Conservation (phyloP, 2,329 filamentous ascomycete species). For the Penicillium sp. region DNA sequence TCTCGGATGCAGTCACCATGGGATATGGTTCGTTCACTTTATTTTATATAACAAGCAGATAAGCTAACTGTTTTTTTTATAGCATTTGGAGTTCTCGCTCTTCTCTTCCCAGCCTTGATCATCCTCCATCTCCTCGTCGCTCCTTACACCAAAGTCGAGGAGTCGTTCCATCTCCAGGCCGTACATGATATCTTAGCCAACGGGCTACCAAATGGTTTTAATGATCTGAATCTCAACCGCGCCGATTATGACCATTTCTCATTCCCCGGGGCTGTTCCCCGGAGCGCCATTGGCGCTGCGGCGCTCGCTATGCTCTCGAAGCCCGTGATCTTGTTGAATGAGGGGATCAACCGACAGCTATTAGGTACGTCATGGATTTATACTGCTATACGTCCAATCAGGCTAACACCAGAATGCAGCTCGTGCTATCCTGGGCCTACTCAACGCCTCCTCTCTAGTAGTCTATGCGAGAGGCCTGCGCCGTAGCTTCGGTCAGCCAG, state of each 20-base stretch:
- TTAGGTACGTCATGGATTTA: constrained; percentile 45
- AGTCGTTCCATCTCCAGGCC: constrained; percentile 97
- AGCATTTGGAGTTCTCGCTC: constrained; percentile 45
- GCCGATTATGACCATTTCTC: constrained; percentile 80
- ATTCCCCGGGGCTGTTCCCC: constrained; percentile 87
- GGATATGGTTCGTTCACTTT: constrained; percentile 22
- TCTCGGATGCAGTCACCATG: constrained; percentile 22
- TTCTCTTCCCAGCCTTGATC: constrained; percentile 62
- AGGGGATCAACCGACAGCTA: constrained; percentile 58
- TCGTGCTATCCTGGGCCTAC: constrained; percentile 71
- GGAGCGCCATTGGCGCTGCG: constrained; percentile 82
- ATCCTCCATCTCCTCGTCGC: constrained; percentile 69
- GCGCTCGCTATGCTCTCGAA: constrained; percentile 70
- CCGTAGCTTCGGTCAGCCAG: constrained; percentile 64
- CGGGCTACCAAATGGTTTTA: constrained; percentile 64
- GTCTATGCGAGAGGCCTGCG: constrained; percentile 64
- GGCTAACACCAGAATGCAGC: constrained; percentile 47
- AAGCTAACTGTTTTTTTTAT: not conserved
- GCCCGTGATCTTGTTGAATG: constrained; percentile 60
- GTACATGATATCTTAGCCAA: constrained; percentile 83
- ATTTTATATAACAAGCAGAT: not conserved
- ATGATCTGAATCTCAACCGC: constrained; percentile 49
- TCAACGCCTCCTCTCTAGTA: constrained; percentile 69
- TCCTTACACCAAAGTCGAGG: constrained; percentile 96
- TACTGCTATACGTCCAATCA: not conserved